Evolutionary conservation across 179 eudicot species (phyloP), one percentile per base, ranked within the genome.

Genomic region (Beta macrorhiza): DNA sequence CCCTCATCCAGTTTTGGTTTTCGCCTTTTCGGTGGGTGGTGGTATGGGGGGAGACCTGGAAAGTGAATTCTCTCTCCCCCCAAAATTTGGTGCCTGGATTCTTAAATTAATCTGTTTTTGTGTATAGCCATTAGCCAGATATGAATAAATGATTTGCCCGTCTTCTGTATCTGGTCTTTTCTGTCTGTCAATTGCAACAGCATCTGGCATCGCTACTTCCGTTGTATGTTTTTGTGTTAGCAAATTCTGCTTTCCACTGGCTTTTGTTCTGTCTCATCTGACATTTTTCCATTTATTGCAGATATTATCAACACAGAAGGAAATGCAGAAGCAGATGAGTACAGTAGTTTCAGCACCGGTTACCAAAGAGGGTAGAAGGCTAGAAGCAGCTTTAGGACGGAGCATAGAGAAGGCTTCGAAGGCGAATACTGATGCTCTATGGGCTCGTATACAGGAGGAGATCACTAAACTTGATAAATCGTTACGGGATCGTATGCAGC

Each of bases 361-460:
- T 81, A 87, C 89, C 70, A 94, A 92, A 90, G 99, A 97, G 86
- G 92, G 93, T 47, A 91, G 71, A 88, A 90, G 95, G 84, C 85
- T 91, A 22, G 98, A 94, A 84, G 92, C 92, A 62, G 87, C 92
- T 87, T 76, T 93, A 13, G 97, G 95, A 78, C 84, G 87, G 77
- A 87, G 83, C 85, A 86, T 91, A 85, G 99, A 97, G 85, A 97
- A 94, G 87, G 83, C 85, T 84, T 78, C 75, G 22, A 97, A 93
- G 89, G 92, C 95, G 63, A 92, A 93, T 86, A 57, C 84, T 56
- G 98, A 97, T 89, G 95, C 97, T 85, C 80, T 94, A 67, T 93
- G 97, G 97, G 98, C 97, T 80, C 97, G 97, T 73, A 69, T 88
- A 52, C 97, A 87, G 84, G 98, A 97, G 81, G 98, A 94, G 69